Base-by-base conservation (phyloP, 345 rosid species). In the Hibiscus mutabilis region DNA sequence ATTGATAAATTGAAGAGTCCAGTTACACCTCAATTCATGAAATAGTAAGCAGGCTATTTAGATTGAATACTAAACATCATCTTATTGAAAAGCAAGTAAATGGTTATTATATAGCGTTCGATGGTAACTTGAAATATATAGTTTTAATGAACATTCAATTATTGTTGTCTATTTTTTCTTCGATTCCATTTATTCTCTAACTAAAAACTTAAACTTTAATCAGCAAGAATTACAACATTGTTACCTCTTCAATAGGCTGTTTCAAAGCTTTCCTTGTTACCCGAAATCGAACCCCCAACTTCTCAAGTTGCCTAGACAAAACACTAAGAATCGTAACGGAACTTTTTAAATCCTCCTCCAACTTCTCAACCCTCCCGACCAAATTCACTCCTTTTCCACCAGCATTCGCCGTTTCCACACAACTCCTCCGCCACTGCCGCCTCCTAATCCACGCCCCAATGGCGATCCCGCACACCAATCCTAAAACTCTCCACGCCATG, bases 291-390 rank as follows among this genome's bases (percentile, higher is more conserved):
- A 88, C 87, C 42, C 97, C 99, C 35, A 95, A 75, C 82, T 95
- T 92, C 89, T 95, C 99, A 25, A 95, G 81, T 83, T 89, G 97
- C 77, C 92, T 84, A 0, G 97, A 92, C 72, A 95, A 83, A 60
- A 79, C 94, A 73, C 87, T 80, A 68, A 89, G 80, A 52, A 90
- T 85, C 2, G 89, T 75, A 7, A 79, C 83, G 1, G 90, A 89
- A 69, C 78, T 90, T 84, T 80, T 88, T 72, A 86, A 75, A 80
- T 92, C 97, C 73, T 90, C 92, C 73, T 95, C 99, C 80, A 95
- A 75, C 75, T 80, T 90, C 85, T 95, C 98, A 73, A 95, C 72
- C 75, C 94, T 82, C 79, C 67, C 86, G 63, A 85, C 77, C 76
- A 95, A 79, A 82, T 90, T 80, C 73, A 79, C 75, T 13, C 61